Base-by-base conservation (phyloP, 371 early-diverging fungal species). In the Syncephalis fuscata region DNA sequence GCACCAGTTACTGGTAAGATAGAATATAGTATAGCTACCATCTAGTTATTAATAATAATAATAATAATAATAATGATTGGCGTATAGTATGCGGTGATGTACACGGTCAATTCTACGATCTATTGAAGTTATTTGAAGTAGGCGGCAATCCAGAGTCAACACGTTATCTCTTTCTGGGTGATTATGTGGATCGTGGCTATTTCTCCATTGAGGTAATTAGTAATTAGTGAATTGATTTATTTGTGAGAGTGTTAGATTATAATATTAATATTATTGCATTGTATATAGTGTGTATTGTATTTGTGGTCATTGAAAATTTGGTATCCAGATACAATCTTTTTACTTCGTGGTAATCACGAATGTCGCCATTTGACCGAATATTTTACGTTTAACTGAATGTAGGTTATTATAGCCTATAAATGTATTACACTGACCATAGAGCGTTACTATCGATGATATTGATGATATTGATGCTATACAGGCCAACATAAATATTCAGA, bases 101-200 rank as follows among this genome's bases (percentile, higher is more conserved):
- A 26, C 99, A 99, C 62, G 99, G 99, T 8, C 99, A 99, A 65
- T 98, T 82, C 65, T 92, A 79, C 58, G 99, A 99, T 67, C 71
- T 99, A 57, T 85, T 98, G 83, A 95, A 92, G 60, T 71, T 99
- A 19, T 92, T 99, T 63, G 89, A 95, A 59, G 90, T 95, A 14
- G 91, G 95, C 39, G 98, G 98, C 16, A 80, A 86, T 56, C 97
- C 98, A 22, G 78, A 80, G 1, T 70, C 71, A 3, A 91, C 92
- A 3, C 63, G 84, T 7, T 92, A 90, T 55, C 70, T 98, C 38
- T 99, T 85, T 56, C 60, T 95, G 54, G 99, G 99, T 4, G 99
- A 99, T 64, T 99, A 98, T 64, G 99, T 99, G 1, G 99, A 98
- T 65, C 71, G 99, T 56, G 99, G 93, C n/a, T 82, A 83, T 54